Conservation (phyloP, 208 protist genomes). For the Trypanosoma platydactyli region DNA sequence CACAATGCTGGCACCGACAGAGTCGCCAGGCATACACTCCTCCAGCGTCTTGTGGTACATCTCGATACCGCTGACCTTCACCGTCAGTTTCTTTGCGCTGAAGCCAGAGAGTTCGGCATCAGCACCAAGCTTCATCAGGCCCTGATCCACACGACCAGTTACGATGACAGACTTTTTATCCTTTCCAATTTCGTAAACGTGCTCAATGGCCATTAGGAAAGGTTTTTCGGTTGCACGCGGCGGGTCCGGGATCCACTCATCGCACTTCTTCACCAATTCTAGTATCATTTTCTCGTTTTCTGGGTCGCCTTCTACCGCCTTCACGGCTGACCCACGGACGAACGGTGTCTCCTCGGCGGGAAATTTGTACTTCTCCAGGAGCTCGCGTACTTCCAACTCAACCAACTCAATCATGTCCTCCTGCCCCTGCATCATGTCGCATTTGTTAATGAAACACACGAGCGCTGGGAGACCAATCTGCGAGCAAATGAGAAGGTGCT, state of each 20-base stretch:
- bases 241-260: slow-evolving; percentile 94
- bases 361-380: slow-evolving; percentile 94
- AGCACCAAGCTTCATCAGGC: slow-evolving; percentile 93
- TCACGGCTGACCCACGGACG: slow-evolving; percentile 94
- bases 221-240: slow-evolving; percentile 95
- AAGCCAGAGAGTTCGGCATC: slow-evolving; percentile 97
- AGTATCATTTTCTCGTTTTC: slow-evolving; percentile 94
- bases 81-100: slow-evolving; percentile 79
- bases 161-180: slow-evolving; percentile 96
- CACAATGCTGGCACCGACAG: slow-evolving; percentile 95
- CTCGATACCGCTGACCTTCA: slow-evolving; percentile 94
- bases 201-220: slow-evolving; percentile 98
- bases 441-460: slow-evolving; percentile 99
- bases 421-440: slow-evolving; percentile 89
- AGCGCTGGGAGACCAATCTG: slow-evolving; percentile 96
- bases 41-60: slow-evolving; percentile 97
- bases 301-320: slow-evolving; percentile 95
- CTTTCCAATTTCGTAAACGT: slow-evolving; percentile 91
- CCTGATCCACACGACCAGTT: slow-evolving; percentile 95
- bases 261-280: slow-evolving; percentile 92
- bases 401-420: slow-evolving; percentile 96
- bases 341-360: slow-evolving; percentile 91
- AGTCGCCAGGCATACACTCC: slow-evolving; percentile 96
- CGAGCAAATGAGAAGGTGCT: slow-evolving; percentile 98
- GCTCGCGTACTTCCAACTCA: slow-evolving; percentile 97